Evolutionary conservation across 108 stramenopile species (phyloP).

Genomic region (Cyclotella kingstonii): DNA sequence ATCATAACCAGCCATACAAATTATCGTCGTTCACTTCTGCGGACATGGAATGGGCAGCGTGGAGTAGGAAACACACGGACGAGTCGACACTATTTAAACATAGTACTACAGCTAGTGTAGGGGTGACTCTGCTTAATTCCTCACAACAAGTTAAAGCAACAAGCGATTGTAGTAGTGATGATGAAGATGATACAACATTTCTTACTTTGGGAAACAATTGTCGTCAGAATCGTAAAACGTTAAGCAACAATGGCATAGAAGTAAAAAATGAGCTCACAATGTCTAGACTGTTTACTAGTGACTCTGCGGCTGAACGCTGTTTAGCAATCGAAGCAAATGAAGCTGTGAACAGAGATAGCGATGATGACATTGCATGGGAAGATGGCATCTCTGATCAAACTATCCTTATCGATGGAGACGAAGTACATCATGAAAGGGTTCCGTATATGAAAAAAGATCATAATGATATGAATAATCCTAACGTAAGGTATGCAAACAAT

Average conservation of each 20-base stretch:
- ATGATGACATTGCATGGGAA: constrained; percentile 63
- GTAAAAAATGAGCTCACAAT: too few species aligned
- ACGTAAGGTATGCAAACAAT: too few species aligned
- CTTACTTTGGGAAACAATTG: constrained; percentile 5
- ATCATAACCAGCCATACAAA: background rate
- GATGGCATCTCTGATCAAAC: constrained; percentile 38
- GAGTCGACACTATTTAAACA: background rate
- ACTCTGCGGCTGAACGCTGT: too few species aligned
- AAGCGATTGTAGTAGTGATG: constrained; percentile 28
- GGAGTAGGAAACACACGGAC: constrained; percentile 8
- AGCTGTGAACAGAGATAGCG: constrained; percentile 9
- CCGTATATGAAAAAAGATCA: too few species aligned
- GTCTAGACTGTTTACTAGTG: too few species aligned
- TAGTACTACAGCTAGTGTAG: background rate
- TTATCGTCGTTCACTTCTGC: constrained; percentile 23
- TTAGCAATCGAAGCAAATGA: background rate
- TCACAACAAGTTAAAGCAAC: constrained; percentile 21
- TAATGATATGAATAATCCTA: too few species aligned
- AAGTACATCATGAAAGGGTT: background rate
- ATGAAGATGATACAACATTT: constrained; percentile 12
- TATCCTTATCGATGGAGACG: background rate
- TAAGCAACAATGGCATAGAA: background rate
- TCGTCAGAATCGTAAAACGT: background rate
- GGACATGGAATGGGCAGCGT: constrained; percentile 36
- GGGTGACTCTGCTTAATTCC: background rate